phyloP scores from a whole-genome alignment of 148 eudicot species.

The Limonium bicolor region DNA sequence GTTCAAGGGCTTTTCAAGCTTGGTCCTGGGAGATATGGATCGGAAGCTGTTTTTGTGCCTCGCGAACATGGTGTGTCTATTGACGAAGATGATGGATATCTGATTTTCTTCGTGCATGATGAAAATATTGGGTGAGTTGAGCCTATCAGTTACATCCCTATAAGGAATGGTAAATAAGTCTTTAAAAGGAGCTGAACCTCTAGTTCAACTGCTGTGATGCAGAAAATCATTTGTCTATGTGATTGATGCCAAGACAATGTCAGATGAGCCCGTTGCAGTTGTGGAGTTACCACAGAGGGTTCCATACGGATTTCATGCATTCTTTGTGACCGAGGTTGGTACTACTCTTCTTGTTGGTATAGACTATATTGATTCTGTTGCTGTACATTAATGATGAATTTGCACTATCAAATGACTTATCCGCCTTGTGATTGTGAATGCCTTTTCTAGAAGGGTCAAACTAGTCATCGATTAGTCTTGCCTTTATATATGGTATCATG shows the following conservation, averaged over 20 bases:
- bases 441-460: no score
- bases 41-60: constrained; percentile 88
- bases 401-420: no score
- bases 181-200: neutral
- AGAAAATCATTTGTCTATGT: constrained; percentile 77
- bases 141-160: neutral
- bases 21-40: constrained; percentile 81
- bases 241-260: constrained; percentile 90
- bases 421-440: no score
- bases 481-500: no score
- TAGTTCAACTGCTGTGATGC: constrained; percentile 9
- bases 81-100: constrained; percentile 96
- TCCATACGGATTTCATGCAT: constrained; percentile 95
- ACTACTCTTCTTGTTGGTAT: neutral
- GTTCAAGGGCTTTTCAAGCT: constrained; percentile 71
- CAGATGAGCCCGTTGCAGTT: constrained; percentile 83
- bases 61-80: constrained; percentile 37
- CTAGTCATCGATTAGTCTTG: no score
- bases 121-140: constrained; percentile 88
- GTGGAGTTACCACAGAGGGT: constrained; percentile 78
- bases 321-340: constrained; percentile 87
- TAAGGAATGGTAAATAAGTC: neutral
- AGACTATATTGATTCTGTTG: neutral
- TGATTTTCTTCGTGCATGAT: constrained; percentile 82
- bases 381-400: neutral